These are phyloP conservation scores for Tolypocladium tundrense DNA, from an alignment of 2,329 filamentous ascomycete genomes.

Conservation along the genomic window DNA sequence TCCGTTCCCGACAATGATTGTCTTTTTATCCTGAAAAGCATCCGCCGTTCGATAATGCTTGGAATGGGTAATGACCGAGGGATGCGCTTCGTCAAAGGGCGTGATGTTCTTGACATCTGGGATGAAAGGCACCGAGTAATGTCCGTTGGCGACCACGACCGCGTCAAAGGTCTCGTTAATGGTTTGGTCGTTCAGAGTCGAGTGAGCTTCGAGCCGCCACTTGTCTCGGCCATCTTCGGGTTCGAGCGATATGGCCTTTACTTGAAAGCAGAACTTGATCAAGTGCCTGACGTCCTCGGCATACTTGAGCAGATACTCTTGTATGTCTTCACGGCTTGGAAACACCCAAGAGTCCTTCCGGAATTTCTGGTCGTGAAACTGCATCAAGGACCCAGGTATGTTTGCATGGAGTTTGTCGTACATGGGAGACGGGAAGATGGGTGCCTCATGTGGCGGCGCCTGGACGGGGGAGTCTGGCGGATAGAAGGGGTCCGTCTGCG, in stretches of 20 bases:
- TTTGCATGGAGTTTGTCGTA: conserved; percentile 81
- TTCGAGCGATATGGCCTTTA: conserved; percentile 43
- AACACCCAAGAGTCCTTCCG: conserved; percentile 57
- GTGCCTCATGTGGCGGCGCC: conserved; percentile 25
- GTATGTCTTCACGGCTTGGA: conserved; percentile 60
- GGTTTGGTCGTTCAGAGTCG: conserved; percentile 32
- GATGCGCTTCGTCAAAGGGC: conserved; percentile 49
- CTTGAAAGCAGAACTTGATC: conserved; percentile 61
- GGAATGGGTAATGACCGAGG: conserved; percentile 57
- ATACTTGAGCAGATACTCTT: conserved; percentile 65
- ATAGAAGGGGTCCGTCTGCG: conserved; percentile 57
- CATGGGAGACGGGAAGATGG: conserved; percentile 70
- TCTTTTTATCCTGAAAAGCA: conserved; percentile 57
- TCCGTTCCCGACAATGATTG: conserved; percentile 74
- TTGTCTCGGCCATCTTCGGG: conserved; percentile 22
- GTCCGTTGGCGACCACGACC: conserved; percentile 64
- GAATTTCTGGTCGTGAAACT: conserved; percentile 62
- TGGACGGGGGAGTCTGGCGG: conserved; percentile 54
- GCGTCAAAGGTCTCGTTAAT: conserved; percentile 54
- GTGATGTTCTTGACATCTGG: conserved; percentile 51
- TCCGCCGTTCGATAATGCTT: conserved; percentile 67
- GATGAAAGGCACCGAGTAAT: conserved; percentile 60
- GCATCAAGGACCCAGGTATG: conserved; percentile 73
- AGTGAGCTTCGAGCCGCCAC: conserved; percentile 52
- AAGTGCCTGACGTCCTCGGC: conserved; percentile 55